Percentiles rank a stretch among this genome's conserved stretches.
These are phyloP conservation scores for Candida boidinii DNA, from an alignment of 805 yeast genomes.

Conservation along the genomic window DNA sequence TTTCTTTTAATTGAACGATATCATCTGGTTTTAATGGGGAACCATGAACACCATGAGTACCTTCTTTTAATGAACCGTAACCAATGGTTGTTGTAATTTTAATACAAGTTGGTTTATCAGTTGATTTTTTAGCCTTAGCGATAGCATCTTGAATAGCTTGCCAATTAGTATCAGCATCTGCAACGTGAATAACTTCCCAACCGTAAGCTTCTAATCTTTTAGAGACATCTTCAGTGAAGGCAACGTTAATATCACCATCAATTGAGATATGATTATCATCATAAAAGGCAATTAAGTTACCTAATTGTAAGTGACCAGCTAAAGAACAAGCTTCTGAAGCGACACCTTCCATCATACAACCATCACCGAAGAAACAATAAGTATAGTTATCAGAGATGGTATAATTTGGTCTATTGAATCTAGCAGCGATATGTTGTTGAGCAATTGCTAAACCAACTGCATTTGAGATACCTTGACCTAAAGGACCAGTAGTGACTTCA, in stretches of 20 bases:
- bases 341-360: constrained; percentile 98
- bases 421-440: constrained; percentile 84
- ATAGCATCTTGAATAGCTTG: constrained; percentile 63
- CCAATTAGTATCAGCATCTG: constrained; percentile 74
- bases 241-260: constrained; percentile 84
- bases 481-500: constrained; percentile 97
- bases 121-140: constrained; percentile 68
- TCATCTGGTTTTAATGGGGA: constrained; percentile 93
- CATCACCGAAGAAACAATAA: constrained; percentile 86
- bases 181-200: constrained; percentile 78
- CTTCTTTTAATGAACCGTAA: constrained; percentile 77
- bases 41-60: constrained; percentile 93
- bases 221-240: constrained; percentile 89
- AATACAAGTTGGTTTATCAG: constrained; percentile 83
- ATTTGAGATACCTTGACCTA: constrained; percentile 95
- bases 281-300: constrained; percentile 89
- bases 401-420: constrained; percentile 82
- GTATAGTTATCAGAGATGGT: constrained; percentile 67
- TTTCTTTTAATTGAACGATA: constrained; percentile 72
- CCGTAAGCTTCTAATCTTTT: constrained; percentile 87
- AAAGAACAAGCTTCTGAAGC: constrained; percentile 88
- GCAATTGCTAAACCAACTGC: constrained; percentile 97
- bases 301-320: constrained; percentile 93
- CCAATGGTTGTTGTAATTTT: constrained; percentile 90
- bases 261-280: constrained; percentile 96